Base-by-base conservation (phyloP, 257 asterid genomes). In the Lycium ferocissimum region DNA sequence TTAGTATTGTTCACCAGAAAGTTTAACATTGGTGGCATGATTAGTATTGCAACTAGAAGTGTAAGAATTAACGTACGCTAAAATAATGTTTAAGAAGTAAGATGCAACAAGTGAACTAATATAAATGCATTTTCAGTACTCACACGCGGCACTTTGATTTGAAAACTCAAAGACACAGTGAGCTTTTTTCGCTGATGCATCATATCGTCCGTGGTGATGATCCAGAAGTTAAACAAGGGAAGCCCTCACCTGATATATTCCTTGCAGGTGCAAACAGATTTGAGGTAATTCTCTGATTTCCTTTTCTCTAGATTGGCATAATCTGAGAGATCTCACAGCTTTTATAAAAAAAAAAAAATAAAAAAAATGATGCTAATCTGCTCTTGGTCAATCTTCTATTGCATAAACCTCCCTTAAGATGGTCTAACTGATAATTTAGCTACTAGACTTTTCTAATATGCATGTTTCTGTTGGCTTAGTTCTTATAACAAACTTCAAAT, bases 191-290 rank as follows among this genome's bases (percentile, higher is more conserved):
- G 4, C 87, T 91, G 85, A 96, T 96, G 99, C 98, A 95, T 92
- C 99, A 94, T 85, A 87, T 95, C 62, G 96, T 95, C 86, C 92
- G 87, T 81, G 99, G 98, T 63, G 99, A 96, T 91, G 99, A 96
- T 90, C 98, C 98, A 49, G 98, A 95, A 90, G 98, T 95, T 65
- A 96, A 94, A 90, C 94, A 91, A 81, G 99, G 99, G 83, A 97
- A 97, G 86, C 98, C 98, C 73, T 93, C 99, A 69, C 99, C 98
- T 5, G 99, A 96, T 84, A 90, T 87, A 78, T 96, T 95, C 90
- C 95, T 96, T 88, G 95, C 95, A 86, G 99, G 97, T 7, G 97
- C 98, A 80, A 94, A 83, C 85, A 90, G 98, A 91, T 96, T 95
- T 76, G 98, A 97, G 98, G 98, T 94, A 83, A 86, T 72, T 61